Conservation (phyloP, 140 eudicot species). For the Senecio squalidus region DNA sequence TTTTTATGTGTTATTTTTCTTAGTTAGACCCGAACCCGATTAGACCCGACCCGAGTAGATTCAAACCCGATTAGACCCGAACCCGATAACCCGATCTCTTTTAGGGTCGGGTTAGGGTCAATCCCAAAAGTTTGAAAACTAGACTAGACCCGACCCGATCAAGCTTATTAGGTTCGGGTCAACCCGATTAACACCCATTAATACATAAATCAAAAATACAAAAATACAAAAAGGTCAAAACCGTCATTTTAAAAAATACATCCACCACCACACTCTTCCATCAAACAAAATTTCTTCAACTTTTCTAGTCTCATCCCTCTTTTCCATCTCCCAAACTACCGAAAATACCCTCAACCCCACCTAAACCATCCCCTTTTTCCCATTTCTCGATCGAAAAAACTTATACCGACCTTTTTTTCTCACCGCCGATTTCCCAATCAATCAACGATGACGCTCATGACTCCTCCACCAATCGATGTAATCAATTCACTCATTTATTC, state of each 20-base stretch:
- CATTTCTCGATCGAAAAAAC: not conserved
- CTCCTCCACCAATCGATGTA: conserved; percentile 61
- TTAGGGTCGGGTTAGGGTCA: too few relatives aligned
- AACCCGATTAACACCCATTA: too few relatives aligned
- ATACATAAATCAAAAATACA: too few relatives aligned
- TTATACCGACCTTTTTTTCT: conserved; percentile 10
- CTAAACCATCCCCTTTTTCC: not conserved
- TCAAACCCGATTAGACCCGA: too few relatives aligned
- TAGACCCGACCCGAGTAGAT: too few relatives aligned
- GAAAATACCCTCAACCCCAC: conserved; percentile 25
- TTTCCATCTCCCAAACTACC: conserved; percentile 16
- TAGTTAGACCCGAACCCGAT: too few relatives aligned
- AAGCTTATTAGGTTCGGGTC: too few relatives aligned
- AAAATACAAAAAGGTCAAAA: not conserved
- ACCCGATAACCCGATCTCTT: too few relatives aligned
- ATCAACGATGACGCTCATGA: conserved; percentile 60
- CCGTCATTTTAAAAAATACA: conserved; percentile 5
- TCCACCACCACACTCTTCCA: conserved; percentile 6
- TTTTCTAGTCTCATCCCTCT: conserved; percentile 17
- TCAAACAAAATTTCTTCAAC: conserved; percentile 7
- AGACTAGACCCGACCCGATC: too few relatives aligned
- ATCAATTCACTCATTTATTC: not conserved
- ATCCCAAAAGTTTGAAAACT: too few relatives aligned
- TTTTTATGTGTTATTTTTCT: too few relatives aligned
- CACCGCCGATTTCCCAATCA: conserved; percentile 39